Base-by-base conservation (phyloP, 2,329 filamentous ascomycete species). In the Aspergillus eucalypticola region DNA sequence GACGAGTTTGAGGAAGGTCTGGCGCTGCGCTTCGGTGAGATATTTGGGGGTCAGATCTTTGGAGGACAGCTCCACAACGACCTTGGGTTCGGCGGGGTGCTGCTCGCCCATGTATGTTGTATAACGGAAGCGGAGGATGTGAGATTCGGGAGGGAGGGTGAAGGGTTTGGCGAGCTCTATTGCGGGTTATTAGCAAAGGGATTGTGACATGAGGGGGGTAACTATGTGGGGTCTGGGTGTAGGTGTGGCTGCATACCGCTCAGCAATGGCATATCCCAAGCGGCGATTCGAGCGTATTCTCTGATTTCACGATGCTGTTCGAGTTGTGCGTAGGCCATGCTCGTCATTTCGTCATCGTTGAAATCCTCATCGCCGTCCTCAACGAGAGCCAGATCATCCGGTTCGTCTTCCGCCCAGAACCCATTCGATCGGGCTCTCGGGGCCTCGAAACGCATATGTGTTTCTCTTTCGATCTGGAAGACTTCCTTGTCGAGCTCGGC, bases 211-310 rank as follows among this genome's bases (percentile, higher is more conserved):
- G 11, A 7, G 21, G 42, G 46, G 54, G 41, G n/a, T n/a, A 38
- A 44, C 25, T 44, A 56, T 65, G 23, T 56, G 53, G 65, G 60
- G 67, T 64, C 21, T 15, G 13, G 15, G 10, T 35, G 5, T 15
- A 27, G 25, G 25, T 27, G 25, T 27, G n/a, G 29, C 25, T 54
- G 54, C 91, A 76, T 85, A 96, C 93, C 90, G 60, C 88, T 87
- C 61, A 99, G 82, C 64, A 96, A 80, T 8, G 95, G 95, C 89
- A 99, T 91, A 77, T 99, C 95, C 93, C 95, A 99, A 23, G 92
- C 92, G 50, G 90, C 88, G 67, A 96, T 82, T 55, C 95, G 86
- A 51, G 90, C 88, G 75, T 96, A 97, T 71, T 96, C 88, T 81
- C 95, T 86, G 73, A 94, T 84, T 77, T 98, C 93, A 64, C 94